Percentiles rank a stretch among this genome's conserved stretches.
phyloP scores from a whole-genome alignment of 1,139 yeast species.

The Yamadazyma dendronema region DNA sequence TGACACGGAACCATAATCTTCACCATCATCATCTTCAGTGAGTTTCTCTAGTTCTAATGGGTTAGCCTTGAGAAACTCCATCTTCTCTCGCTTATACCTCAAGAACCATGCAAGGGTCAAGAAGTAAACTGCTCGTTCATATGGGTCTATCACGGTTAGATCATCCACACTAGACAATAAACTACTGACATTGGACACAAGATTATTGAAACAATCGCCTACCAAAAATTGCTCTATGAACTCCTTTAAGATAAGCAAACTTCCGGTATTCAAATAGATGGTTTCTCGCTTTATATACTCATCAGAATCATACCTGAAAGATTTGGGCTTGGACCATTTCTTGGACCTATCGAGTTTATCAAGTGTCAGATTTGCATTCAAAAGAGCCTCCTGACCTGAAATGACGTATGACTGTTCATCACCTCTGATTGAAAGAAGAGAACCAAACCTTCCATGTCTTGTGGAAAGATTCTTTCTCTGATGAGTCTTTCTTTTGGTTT shows the following conservation, averaged over 20 bases:
- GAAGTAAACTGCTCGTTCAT: conserved; percentile 50
- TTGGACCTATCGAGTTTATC: conserved; percentile 64
- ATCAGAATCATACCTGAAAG: conserved; percentile 47
- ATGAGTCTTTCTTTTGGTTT: conserved; percentile 49
- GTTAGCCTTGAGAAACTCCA: conserved; percentile 21
- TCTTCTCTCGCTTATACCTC: conserved; percentile 32
- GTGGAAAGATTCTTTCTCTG: conserved; percentile 57
- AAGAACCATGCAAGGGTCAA: conserved; percentile 72
- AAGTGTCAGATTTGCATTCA: conserved; percentile 46
- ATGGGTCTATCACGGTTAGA: conserved; percentile 31
- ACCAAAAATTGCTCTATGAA: conserved; percentile 53
- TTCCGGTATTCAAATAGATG: conserved; percentile 31
- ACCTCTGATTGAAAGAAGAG: conserved; percentile 69
- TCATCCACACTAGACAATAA: conserved; percentile 41
- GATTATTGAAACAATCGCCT: conserved; percentile 74
- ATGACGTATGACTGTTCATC: conserved; percentile 59
- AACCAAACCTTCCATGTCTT: conserved; percentile 90
- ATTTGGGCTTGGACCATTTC: conserved; percentile 55
- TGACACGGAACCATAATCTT: conserved; percentile 64
- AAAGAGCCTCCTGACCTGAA: conserved; percentile 72
- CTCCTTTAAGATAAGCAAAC: conserved; percentile 40
- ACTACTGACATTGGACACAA: conserved; percentile 53
- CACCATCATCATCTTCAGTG: conserved; percentile 19
- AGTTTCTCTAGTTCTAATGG: conserved; percentile 16
- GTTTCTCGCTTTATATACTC: conserved; percentile 26